Conservation (phyloP, 371 early-diverging fungal species). For the Mortierella sp. region DNA sequence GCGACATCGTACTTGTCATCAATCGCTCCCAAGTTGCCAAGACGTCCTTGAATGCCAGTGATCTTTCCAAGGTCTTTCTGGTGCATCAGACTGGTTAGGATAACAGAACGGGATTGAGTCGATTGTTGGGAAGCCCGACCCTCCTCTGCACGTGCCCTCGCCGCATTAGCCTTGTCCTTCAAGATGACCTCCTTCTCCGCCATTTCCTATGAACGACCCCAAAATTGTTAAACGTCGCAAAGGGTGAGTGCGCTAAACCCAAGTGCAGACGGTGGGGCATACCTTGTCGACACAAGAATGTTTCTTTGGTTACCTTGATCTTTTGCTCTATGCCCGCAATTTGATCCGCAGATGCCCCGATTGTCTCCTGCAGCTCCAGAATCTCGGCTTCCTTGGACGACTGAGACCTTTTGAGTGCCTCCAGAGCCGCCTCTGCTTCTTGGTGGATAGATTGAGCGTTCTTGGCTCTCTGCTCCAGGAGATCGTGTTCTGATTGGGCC, state of each 20-base stretch:
- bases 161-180: constrained; percentile 45
- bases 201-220: constrained; percentile 21
- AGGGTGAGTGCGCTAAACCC: not conserved
- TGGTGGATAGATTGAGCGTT: constrained; percentile 68
- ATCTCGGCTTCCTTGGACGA: constrained; percentile 61
- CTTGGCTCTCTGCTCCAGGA: constrained; percentile 73
- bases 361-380: constrained; percentile 62
- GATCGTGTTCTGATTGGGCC: constrained; percentile 80
- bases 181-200: constrained; percentile 21
- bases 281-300: not conserved
- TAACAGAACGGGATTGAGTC: constrained; percentile 81
- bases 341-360: constrained; percentile 60
- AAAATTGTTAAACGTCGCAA: not conserved
- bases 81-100: constrained; percentile 79
- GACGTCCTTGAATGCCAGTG: constrained; percentile 91
- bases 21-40: constrained; percentile 98
- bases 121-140: constrained; percentile 73
- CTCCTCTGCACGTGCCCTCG: constrained; percentile 78
- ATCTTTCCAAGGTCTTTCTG: constrained; percentile 87
- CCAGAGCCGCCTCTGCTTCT: constrained; percentile 74
- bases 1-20: constrained; percentile 97
- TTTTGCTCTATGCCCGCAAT: constrained; percentile 59
- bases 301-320: constrained; percentile 29
- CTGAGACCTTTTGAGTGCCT: constrained; percentile 51
- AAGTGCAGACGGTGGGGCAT: not conserved